Percentiles rank a stretch among this genome's conserved stretches.
These are phyloP conservation scores for Porogramme epimiltina DNA, from an alignment of 1,284 basidiomycete genomes.

Conservation along the genomic window DNA sequence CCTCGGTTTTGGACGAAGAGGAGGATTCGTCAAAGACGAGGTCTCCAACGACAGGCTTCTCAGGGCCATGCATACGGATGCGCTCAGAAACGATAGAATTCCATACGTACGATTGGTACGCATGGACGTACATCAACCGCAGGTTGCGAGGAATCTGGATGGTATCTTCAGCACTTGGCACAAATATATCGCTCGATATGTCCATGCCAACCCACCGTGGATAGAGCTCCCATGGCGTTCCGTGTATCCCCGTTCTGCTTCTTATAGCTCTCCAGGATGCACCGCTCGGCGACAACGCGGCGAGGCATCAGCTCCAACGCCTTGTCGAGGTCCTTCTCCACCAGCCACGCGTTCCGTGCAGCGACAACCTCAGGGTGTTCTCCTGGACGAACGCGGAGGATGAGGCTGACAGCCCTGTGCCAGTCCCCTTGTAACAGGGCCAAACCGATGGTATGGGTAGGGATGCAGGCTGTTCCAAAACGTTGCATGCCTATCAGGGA, in stretches of 20 bases:
- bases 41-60: slow-evolving; percentile 84
- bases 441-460: slow-evolving; percentile 93
- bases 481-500: slow-evolving; percentile 86
- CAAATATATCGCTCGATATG: not conserved
- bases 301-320: slow-evolving; percentile 86
- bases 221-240: slow-evolving; percentile 86
- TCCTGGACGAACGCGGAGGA: slow-evolving; percentile 81
- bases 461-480: slow-evolving; percentile 95
- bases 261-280: slow-evolving; percentile 89
- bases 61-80: slow-evolving; percentile 76
- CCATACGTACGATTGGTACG: slow-evolving; percentile 99
- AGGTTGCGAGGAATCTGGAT: slow-evolving; percentile 91
- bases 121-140: slow-evolving; percentile 96
- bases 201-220: slow-evolving; percentile 75
- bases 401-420: slow-evolving; percentile 83
- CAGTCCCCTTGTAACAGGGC: slow-evolving; percentile 89
- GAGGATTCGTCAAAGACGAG: slow-evolving; percentile 68
- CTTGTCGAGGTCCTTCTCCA: slow-evolving; percentile 74
- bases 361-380: slow-evolving; percentile 86
- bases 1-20: slow-evolving; percentile 33
- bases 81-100: slow-evolving; percentile 95
- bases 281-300: slow-evolving; percentile 89
- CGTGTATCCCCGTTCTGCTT: slow-evolving; percentile 75
- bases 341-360: slow-evolving; percentile 83
- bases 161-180: not conserved